A percentile compares a stretch with the other conserved stretches of the same genome.
These are phyloP conservation scores for Trichoderma harzianum DNA, from an alignment of 2,329 filamentous ascomycete genomes.

Conservation along the genomic window DNA sequence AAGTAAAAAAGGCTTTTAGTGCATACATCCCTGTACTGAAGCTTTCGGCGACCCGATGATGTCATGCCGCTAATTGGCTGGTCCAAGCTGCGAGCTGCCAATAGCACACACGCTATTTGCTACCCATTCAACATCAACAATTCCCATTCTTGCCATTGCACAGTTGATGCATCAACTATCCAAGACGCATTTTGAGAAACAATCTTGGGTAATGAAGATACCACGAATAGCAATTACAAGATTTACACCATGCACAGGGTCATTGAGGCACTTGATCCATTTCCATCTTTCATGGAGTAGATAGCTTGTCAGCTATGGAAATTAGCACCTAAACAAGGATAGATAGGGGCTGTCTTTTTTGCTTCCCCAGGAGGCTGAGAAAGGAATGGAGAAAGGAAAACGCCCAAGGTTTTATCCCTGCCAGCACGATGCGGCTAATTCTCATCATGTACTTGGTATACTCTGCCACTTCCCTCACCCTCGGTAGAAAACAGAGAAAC, in stretches of 20 bases:
- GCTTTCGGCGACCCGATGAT: slow-evolving; percentile 4
- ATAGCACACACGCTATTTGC: slow-evolving; percentile 22
- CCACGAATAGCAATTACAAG: not conserved
- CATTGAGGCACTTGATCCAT: not conserved
- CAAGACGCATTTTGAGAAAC: not conserved
- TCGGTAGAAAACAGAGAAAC: no score
- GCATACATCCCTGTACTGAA: slow-evolving; percentile 14
- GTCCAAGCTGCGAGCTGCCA: slow-evolving; percentile 28
- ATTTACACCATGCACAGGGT: not conserved
- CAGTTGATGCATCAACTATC: not conserved
- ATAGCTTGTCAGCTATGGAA: not conserved
- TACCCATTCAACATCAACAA: not conserved
- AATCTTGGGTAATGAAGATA: not conserved
- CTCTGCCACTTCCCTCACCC: not conserved
- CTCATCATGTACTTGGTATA: not conserved
- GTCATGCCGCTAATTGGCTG: slow-evolving; percentile 15
- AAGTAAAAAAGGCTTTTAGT: not conserved
- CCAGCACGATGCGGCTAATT: not conserved
- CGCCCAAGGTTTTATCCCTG: not conserved
- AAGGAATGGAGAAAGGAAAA: not conserved
- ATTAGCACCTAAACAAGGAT: not conserved
- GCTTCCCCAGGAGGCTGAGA: not conserved
- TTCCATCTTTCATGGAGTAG: not conserved
- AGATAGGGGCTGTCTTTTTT: not conserved
- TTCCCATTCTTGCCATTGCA: not conserved